Conservation (phyloP, 164 flowering plant species). For the Vitis rotundifolia region DNA sequence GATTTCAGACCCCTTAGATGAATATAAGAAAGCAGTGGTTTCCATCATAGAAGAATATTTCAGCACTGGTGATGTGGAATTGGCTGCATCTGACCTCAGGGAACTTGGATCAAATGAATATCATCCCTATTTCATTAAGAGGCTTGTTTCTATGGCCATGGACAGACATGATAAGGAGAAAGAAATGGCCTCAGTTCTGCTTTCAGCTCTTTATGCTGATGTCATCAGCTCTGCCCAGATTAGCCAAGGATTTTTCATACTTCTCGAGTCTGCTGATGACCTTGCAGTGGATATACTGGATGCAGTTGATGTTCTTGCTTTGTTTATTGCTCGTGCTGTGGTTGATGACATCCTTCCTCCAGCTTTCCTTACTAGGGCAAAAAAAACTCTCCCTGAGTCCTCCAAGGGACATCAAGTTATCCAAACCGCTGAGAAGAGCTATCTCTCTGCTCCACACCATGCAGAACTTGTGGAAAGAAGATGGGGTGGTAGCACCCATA, state of each 20-base stretch:
- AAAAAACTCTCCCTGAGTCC: slow-evolving; percentile 60
- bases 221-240: slow-evolving; percentile 79
- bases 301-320: slow-evolving; percentile 86
- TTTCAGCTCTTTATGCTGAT: slow-evolving; percentile 91
- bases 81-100: slow-evolving; percentile 82
- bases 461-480: slow-evolving; percentile 93
- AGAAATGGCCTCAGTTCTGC: slow-evolving; percentile 96
- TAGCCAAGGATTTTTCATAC: slow-evolving; percentile 86
- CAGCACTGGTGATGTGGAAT: slow-evolving; percentile 76
- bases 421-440: slow-evolving; percentile 92
- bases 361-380: slow-evolving; percentile 78
- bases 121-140: slow-evolving; percentile 87
- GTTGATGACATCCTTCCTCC: slow-evolving; percentile 99
- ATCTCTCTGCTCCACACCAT: slow-evolving; percentile 97
- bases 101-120: slow-evolving; percentile 82
- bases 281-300: slow-evolving; percentile 83
- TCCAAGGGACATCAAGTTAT: slow-evolving; percentile 78
- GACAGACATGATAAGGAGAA: slow-evolving; percentile 98
- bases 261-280: slow-evolving; percentile 96
- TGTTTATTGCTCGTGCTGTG: slow-evolving; percentile 93
- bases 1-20: slow-evolving; percentile 82
- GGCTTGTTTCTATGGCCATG: slow-evolving; percentile 94
- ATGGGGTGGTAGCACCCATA: slow-evolving; percentile 96
- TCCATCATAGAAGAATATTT: slow-evolving; percentile 91
- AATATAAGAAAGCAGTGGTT: slow-evolving; percentile 87